These are phyloP conservation scores for Thraustochytrium striatum DNA, from an alignment of 352 stramenopile species.

Conservation along the genomic window DNA sequence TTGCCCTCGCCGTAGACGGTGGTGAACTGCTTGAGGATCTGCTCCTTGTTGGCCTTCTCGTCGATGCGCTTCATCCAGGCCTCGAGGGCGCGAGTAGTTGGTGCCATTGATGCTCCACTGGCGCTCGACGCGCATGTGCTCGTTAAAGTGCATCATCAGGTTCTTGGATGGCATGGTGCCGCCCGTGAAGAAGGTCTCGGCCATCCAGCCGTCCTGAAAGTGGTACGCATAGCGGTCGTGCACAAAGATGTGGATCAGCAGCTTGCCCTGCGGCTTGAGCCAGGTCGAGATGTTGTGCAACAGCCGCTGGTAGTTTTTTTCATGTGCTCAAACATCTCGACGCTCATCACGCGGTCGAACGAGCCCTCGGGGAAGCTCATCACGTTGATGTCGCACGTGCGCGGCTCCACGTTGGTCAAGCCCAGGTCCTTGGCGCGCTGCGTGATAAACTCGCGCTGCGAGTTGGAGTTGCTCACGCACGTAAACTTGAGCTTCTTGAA, in stretches of 20 bases:
- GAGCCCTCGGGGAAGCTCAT: slow-evolving; percentile 52
- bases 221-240: slow-evolving; percentile 70
- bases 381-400: slow-evolving; percentile 63
- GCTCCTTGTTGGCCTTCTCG: neutral
- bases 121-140: slow-evolving; percentile 38
- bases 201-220: slow-evolving; percentile 76
- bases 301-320: slow-evolving; percentile 69
- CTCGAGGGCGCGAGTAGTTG: slow-evolving; percentile 46
- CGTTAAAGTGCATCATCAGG: slow-evolving; percentile 65
- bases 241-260: slow-evolving; percentile 78
- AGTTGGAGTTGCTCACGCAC: slow-evolving; percentile 66
- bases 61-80: slow-evolving; percentile 42
- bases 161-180: slow-evolving; percentile 77
- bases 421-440: slow-evolving; percentile 60
- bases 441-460: slow-evolving; percentile 74
- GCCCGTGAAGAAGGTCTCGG: slow-evolving; percentile 79
- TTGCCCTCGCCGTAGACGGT: slow-evolving; percentile 44
- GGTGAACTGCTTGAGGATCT: slow-evolving; percentile 41
- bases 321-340: slow-evolving; percentile 79
- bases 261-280: slow-evolving; percentile 59
- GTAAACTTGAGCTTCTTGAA: slow-evolving; percentile 65
- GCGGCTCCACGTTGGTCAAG: slow-evolving; percentile 67
- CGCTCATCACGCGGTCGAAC: slow-evolving; percentile 72
- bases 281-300: slow-evolving; percentile 58
- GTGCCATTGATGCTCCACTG: slow-evolving; percentile 47